A percentile compares a stretch with the other conserved stretches of the same genome.
Conservation (phyloP, 495 filamentous ascomycete species). For the Tuber umbilicatum region DNA sequence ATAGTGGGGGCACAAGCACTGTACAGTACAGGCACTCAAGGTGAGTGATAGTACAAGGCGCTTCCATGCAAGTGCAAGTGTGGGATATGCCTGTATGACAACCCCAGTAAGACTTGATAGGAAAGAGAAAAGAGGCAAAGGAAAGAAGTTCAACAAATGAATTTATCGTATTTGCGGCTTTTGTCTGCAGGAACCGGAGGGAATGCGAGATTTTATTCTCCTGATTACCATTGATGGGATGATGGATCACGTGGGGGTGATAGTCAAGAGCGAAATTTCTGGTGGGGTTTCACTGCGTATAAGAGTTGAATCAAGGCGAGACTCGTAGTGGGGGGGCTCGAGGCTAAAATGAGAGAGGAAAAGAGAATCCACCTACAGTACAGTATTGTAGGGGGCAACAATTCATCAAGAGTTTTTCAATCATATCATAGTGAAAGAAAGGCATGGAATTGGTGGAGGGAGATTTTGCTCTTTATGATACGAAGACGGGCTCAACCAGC, state of each 20-base stretch:
- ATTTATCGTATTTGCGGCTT: background rate
- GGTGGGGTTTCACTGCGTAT: background rate
- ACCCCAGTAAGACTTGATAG: background rate
- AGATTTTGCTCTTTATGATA: background rate
- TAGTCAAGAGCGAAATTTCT: background rate
- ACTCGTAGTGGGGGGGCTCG: background rate
- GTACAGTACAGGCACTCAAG: background rate
- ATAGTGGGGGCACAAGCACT: background rate
- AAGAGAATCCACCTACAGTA: background rate
- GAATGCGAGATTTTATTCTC: background rate
- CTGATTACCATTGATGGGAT: background rate
- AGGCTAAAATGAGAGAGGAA: background rate
- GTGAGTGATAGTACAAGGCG: background rate
- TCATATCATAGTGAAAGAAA: background rate
- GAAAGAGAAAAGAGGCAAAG: background rate
- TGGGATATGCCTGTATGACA: background rate
- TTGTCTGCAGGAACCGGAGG: constrained; percentile 3
- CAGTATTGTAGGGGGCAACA: background rate
- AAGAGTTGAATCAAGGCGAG: background rate
- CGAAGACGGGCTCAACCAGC: background rate
- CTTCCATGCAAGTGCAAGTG: background rate
- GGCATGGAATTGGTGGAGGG: background rate
- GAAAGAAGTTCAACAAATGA: background rate
- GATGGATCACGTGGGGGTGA: background rate
- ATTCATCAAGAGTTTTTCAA: background rate